Base-by-base conservation (phyloP, 2,329 filamentous ascomycete genomes). In the Cladosporium sphaerospermum region DNA sequence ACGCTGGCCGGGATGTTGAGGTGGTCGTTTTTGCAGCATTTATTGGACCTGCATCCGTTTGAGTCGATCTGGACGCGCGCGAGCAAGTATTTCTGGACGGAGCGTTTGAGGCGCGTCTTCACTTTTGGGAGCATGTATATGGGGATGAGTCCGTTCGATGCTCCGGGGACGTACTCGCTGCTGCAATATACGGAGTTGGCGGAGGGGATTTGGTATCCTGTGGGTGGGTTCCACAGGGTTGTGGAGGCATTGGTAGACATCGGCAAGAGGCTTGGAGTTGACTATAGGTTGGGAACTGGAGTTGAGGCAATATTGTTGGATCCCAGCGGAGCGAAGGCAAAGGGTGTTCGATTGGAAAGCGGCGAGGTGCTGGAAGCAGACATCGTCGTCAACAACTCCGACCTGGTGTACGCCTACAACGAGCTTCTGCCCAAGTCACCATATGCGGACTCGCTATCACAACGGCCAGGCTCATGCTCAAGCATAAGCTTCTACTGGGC, bases 41-140 rank as follows among this genome's bases (percentile, higher is more conserved):
- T 88, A 14, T 64, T 86, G 14, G 71, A 72, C 9, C 66, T 89
- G 53, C 86, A 88, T 71, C 85, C 84, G 0, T 83, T 89, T 57
- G 82, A 88, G 66, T 84, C 78, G 60, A 85, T 88, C 13, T 89
- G 84, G 73, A 73, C 74, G 6, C 71, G 86, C 28, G 82, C 84
- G 3, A 74, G 78, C 23, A 77, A 76, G 56, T 89, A 89, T 62
- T 89, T 89, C 67, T 78, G 75, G 74, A 84, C 83, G 0, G 85
- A 89, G 63, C 73, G 85, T 54, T 64, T 89, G 61, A 74, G 86
- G 56, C 72, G 85, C 23, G 85, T 86, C 0, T 89, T 89, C 59
- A 89, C 86, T 0, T 89, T 89, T 68, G 85, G 81, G 18, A 88
- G 83, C 61, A 90, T 89, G 86, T 89, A 90, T 63, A 86, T 89